A percentile compares a stretch with the other conserved stretches of the same genome.
These are phyloP conservation scores for Citrus medica DNA, from an alignment of 345 rosid species.

Conservation along the genomic window DNA sequence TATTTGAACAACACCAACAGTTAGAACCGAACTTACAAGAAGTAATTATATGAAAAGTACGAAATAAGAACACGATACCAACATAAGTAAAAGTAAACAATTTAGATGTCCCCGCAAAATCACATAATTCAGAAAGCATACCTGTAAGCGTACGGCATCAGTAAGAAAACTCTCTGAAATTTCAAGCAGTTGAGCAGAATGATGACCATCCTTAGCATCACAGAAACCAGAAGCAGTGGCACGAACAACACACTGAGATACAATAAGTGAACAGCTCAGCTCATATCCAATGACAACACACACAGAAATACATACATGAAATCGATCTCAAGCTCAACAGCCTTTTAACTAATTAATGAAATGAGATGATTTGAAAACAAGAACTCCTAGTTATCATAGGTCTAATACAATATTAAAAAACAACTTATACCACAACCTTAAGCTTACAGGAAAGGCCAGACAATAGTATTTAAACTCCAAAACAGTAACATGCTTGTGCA, in stretches of 20 bases:
- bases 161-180: slow-evolving; percentile 46
- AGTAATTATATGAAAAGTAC: not conserved
- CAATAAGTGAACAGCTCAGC: slow-evolving; percentile 24
- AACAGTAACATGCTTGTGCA: not conserved
- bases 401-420: not conserved
- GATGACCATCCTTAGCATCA: slow-evolving; percentile 32
- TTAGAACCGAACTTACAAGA: slow-evolving; percentile 9
- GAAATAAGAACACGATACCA: not conserved
- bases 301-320: not conserved
- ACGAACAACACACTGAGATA: slow-evolving; percentile 71
- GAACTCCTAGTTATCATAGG: not conserved
- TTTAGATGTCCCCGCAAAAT: not conserved
- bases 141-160: slow-evolving; percentile 80
- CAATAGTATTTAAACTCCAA: not conserved
- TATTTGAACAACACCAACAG: slow-evolving; percentile 22
- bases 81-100: not conserved
- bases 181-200: slow-evolving; percentile 41
- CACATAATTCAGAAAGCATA: slow-evolving; percentile 27
- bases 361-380: not conserved
- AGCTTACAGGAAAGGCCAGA: not conserved
- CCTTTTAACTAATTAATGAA: not conserved
- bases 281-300: slow-evolving; percentile 5
- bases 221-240: slow-evolving; percentile 60
- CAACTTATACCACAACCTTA: not conserved
- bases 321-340: not conserved